Conservation (phyloP, 345 rosid genomes). For the Erodium maritimum region DNA sequence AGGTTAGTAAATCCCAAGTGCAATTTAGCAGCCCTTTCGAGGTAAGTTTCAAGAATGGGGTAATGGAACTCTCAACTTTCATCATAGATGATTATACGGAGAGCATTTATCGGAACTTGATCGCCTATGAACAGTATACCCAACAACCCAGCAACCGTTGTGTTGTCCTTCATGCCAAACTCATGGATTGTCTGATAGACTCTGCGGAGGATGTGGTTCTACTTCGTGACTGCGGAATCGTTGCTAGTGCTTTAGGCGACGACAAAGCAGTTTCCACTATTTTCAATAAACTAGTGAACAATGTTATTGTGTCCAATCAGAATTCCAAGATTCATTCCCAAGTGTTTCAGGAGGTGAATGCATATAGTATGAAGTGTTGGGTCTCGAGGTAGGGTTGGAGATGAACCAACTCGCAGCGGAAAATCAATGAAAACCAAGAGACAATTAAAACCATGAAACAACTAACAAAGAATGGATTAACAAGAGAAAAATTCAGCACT, state of each 20-base stretch:
- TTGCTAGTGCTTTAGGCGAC: slow-evolving; percentile 9
- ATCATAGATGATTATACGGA: not conserved
- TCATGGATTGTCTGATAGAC: slow-evolving; percentile 9
- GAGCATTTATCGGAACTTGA: slow-evolving; percentile 5
- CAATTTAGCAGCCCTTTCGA: slow-evolving; percentile 4
- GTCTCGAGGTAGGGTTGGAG: no score
- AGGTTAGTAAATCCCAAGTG: no score
- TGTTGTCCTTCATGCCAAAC: not conserved
- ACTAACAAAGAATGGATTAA: no score
- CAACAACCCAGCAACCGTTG: not conserved
- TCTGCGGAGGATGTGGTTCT: slow-evolving; percentile 8
- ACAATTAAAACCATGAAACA: no score
- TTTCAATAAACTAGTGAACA: not conserved
- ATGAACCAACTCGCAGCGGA: no score
- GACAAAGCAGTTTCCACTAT: slow-evolving; percentile 1
- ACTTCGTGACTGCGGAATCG: slow-evolving; percentile 6
- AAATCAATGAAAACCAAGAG: no score
- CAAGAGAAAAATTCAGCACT: no score
- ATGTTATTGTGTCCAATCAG: no score
- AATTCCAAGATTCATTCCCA: not conserved
- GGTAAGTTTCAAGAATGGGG: slow-evolving; percentile 2
- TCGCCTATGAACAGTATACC: slow-evolving; percentile 13
- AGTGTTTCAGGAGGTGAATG: not conserved
- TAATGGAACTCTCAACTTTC: slow-evolving; percentile 9
- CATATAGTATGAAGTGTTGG: slow-evolving; percentile 2